Conservation (phyloP, 345 rosid species). For the Salix udensis region DNA sequence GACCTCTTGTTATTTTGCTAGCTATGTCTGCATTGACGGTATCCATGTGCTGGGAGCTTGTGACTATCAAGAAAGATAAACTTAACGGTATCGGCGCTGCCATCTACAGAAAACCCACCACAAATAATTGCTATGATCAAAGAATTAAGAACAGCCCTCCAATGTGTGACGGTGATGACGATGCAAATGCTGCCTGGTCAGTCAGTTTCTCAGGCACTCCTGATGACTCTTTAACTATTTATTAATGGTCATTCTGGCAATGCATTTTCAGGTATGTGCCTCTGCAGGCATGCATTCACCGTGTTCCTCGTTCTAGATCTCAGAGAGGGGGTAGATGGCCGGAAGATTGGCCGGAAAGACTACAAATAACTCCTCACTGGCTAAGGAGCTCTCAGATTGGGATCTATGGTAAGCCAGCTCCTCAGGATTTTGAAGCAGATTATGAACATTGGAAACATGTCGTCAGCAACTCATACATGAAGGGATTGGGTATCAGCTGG, state of each 20-base stretch:
- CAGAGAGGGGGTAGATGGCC: conserved; percentile 83
- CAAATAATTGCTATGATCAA: conserved; percentile 75
- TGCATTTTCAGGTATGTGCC: conserved; percentile 72
- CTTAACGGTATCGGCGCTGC: conserved; percentile 75
- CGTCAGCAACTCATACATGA: conserved; percentile 62
- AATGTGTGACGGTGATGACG: conserved; percentile 68
- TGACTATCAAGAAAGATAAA: conserved; percentile 71
- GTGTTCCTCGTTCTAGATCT: conserved; percentile 35
- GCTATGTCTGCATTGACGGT: conserved; percentile 74
- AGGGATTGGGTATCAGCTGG: conserved; percentile 79
- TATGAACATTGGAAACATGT: conserved; percentile 77
- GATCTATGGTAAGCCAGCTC: conserved; percentile 87
- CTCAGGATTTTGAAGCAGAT: conserved; percentile 65
- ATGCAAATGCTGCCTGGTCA: conserved; percentile 88
- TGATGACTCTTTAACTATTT: background rate
- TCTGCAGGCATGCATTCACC: conserved; percentile 78
- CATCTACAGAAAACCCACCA: conserved; percentile 64
- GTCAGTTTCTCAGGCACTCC: background rate
- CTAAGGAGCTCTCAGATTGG: conserved; percentile 83
- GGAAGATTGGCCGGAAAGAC: conserved; percentile 61
- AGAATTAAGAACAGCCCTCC: conserved; percentile 61
- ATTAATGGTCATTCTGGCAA: background rate
- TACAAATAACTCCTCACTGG: conserved; percentile 73
- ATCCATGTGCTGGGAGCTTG: conserved; percentile 86
- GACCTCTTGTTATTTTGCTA: conserved; percentile 22